Percentiles rank a stretch among this genome's conserved stretches.
These are phyloP conservation scores for Wakefieldia striispora DNA, from an alignment of 768 basidiomycete species.

Conservation along the genomic window DNA sequence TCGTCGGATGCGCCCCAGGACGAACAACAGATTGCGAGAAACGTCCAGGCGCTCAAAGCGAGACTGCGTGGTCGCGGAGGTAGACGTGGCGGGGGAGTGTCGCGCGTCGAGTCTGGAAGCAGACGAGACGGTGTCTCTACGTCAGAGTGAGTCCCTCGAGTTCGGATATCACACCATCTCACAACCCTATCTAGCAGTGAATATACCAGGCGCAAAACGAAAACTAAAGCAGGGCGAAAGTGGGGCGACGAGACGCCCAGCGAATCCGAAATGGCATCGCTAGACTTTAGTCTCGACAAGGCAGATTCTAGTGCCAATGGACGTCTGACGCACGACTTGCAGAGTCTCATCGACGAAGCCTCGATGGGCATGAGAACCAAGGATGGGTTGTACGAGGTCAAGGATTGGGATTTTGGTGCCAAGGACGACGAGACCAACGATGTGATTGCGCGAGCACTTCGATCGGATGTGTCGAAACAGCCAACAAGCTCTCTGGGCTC, in stretches of 20 bases:
- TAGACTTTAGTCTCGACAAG: constrained; percentile 81
- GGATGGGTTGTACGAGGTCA: constrained; percentile 74
- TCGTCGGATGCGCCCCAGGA: constrained; percentile 57
- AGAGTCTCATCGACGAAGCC: constrained; percentile 61
- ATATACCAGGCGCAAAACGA: constrained; percentile 57
- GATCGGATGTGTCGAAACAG: constrained; percentile 37
- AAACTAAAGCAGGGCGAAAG: constrained; percentile 77
- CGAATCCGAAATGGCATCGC: constrained; percentile 87
- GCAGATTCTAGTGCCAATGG: constrained; percentile 33
- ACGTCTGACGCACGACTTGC: constrained; percentile 46
- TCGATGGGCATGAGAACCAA: constrained; percentile 75
- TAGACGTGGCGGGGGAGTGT: constrained; percentile 47
- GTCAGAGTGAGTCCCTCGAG: constrained; percentile 60
- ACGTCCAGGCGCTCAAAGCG: constrained; percentile 87
- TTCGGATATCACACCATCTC: not conserved
- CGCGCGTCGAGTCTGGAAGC: constrained; percentile 50
- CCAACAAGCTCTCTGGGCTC: constrained; percentile 53
- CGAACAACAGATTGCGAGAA: constrained; percentile 89
- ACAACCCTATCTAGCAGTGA: constrained; percentile 54
- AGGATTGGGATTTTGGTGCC: constrained; percentile 80
- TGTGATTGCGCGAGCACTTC: constrained; percentile 60
- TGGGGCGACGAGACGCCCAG: constrained; percentile 86
- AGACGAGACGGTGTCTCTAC: constrained; percentile 60
- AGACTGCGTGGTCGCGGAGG: constrained; percentile 76
- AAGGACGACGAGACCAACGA: constrained; percentile 44